phyloP scores from a whole-genome alignment of 2,329 filamentous ascomycete genomes.

The Aspergillus fumigatus region DNA sequence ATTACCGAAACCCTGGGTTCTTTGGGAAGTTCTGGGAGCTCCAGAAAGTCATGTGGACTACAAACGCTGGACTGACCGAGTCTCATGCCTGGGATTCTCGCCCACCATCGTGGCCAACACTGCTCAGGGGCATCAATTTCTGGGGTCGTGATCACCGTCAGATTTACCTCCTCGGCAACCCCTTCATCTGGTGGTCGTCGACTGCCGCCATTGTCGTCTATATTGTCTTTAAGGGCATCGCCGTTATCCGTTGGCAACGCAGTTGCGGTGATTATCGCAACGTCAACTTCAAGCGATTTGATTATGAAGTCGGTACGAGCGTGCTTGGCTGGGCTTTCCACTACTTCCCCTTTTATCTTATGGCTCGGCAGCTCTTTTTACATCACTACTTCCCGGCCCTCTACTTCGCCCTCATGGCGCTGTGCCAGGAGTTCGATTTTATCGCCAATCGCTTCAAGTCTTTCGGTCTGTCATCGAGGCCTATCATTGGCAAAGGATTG shows the following conservation, averaged over 20 bases:
- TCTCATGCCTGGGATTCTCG: constrained; percentile 98
- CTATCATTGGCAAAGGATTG: constrained; percentile 68
- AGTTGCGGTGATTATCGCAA: constrained; percentile 81
- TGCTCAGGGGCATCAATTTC: constrained; percentile 96
- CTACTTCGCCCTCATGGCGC: constrained; percentile 85
- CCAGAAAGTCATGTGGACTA: constrained; percentile 98
- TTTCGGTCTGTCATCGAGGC: constrained; percentile 64
- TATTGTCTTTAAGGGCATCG: constrained; percentile 76
- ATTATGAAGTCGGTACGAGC: constrained; percentile 89
- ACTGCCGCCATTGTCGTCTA: constrained; percentile 74
- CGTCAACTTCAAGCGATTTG: constrained; percentile 87
- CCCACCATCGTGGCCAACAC: constrained; percentile 85
- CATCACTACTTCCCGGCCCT: constrained; percentile 98
- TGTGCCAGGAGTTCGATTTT: constrained; percentile 89
- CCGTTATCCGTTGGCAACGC: constrained; percentile 89
- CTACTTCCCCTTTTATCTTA: constrained; percentile 98
- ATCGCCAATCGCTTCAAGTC: constrained; percentile 66
- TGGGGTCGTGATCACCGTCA: constrained; percentile 94
- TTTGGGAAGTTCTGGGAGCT: constrained; percentile 97
- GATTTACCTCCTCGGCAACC: constrained; percentile 94
- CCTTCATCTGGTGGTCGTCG: constrained; percentile 89
- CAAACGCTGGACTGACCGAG: constrained; percentile 92
- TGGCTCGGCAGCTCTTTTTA: constrained; percentile 96
- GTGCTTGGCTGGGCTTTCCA: constrained; percentile 95
- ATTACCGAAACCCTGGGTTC: constrained; percentile 92